These are phyloP conservation scores for Quercus lobata DNA, from an alignment of 331 rosid genomes.

Conservation along the genomic window DNA sequence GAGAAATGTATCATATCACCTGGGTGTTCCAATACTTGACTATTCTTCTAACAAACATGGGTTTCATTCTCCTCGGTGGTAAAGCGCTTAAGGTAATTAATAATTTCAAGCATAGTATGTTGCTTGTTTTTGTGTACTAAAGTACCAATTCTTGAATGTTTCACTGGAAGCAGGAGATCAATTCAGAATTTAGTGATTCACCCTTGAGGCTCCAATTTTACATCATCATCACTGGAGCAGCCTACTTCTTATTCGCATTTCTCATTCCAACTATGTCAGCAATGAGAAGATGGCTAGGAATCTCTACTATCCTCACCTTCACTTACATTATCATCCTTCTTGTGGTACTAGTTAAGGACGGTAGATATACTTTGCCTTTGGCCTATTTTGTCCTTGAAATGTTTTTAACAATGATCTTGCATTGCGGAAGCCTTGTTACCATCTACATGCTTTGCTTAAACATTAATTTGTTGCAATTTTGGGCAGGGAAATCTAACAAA, in stretches of 20 bases:
- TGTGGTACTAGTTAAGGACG: conserved; percentile 35
- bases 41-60: conserved; percentile 56
- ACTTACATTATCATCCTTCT: conserved; percentile 34
- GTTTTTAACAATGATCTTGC: no score
- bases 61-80: conserved; percentile 58
- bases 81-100: conserved; percentile 46
- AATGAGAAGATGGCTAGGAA: conserved; percentile 47
- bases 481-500: conserved; percentile 37
- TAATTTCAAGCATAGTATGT: background rate
- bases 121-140: no score
- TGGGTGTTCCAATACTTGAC: conserved; percentile 50
- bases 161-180: conserved; percentile 35
- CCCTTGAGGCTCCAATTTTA: conserved; percentile 55
- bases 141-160: no score
- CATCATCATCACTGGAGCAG: conserved; percentile 42
- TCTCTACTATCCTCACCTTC: conserved; percentile 35
- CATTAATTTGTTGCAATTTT: background rate
- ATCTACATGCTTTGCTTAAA: background rate
- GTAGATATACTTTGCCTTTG: background rate
- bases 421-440: background rate
- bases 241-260: conserved; percentile 39
- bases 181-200: conserved; percentile 40
- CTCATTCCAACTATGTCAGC: conserved; percentile 52
- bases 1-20: conserved; percentile 40
- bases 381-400: background rate